phyloP scores from a whole-genome alignment of 2,329 filamentous ascomycete species.

The Ophiostoma quercus region DNA sequence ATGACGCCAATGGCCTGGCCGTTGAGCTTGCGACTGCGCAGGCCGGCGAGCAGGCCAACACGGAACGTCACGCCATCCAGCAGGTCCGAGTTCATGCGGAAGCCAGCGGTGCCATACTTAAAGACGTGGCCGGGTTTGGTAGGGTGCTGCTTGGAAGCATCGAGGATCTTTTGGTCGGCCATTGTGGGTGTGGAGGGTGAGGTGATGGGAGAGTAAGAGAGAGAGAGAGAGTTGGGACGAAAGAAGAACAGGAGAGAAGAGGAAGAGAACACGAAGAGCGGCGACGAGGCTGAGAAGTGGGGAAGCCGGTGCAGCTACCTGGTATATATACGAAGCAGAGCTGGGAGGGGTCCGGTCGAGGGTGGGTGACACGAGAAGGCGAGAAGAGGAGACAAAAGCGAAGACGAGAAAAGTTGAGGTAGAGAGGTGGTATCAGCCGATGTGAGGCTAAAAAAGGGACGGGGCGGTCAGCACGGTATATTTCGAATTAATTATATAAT shows the following conservation, averaged over 20 bases:
- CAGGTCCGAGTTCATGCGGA: conserved; percentile 67
- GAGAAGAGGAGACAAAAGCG: not conserved
- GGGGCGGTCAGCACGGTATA: not conserved
- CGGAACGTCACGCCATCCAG: conserved; percentile 90
- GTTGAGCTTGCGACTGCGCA: conserved; percentile 84
- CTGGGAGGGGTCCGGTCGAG: conserved; percentile 2
- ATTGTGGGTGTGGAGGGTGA: conserved; percentile 9
- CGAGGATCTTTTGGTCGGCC: conserved; percentile 44
- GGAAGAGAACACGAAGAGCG: not conserved
- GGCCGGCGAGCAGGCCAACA: conserved; percentile 79
- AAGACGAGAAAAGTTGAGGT: not conserved
- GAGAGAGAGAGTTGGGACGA: not conserved
- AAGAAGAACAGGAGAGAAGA: not conserved
- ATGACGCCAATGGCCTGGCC: conserved; percentile 93
- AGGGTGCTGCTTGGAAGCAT: conserved; percentile 58
- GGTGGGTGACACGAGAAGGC: not conserved
- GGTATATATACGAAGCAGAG: not conserved
- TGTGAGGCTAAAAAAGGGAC: not conserved
- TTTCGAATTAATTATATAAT: not conserved
- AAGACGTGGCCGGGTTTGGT: conserved; percentile 50
- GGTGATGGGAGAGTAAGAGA: not conserved
- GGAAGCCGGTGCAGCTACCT: conserved; percentile 5
- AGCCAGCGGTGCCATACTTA: conserved; percentile 63
- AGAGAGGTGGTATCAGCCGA: not conserved
- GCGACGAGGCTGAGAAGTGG: conserved; percentile 22